Evolutionary conservation across 1,139 yeast species (phyloP).

Genomic region (Taphrina betulina): DNA sequence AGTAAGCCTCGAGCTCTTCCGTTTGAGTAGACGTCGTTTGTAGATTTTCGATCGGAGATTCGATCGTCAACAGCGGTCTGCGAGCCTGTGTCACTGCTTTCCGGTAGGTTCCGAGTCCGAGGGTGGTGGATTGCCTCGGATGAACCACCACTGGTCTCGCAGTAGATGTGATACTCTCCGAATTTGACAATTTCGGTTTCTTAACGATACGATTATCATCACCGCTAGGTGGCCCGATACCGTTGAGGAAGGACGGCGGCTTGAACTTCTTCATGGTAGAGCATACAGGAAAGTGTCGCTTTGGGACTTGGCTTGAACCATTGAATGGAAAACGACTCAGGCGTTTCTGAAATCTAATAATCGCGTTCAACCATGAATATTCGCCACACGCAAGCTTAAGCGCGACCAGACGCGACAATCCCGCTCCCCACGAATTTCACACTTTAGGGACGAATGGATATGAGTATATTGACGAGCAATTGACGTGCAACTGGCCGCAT

Average conservation of each 20-base stretch:
- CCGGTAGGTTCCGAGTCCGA: not conserved
- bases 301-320: too few relatives aligned
- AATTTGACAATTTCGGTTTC: not conserved
- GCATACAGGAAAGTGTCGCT: too few relatives aligned
- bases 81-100: not conserved
- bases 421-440: too few relatives aligned
- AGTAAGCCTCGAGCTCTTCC: conserved; percentile 10
- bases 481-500: too few relatives aligned
- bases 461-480: too few relatives aligned
- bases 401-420: too few relatives aligned
- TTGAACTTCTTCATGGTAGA: conserved; percentile 21
- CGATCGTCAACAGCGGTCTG: conserved; percentile 24
- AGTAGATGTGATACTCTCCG: not conserved
- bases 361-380: too few relatives aligned
- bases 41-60: not conserved
- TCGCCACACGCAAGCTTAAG: too few relatives aligned
- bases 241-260: conserved; percentile 19
- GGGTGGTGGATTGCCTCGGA: not conserved
- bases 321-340: too few relatives aligned
- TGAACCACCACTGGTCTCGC: not conserved
- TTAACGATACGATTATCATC: not conserved
- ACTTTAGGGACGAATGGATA: too few relatives aligned
- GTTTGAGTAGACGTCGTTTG: not conserved
- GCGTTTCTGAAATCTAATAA: too few relatives aligned
- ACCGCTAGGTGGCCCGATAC: not conserved